Evolutionary conservation across 169 alveolate species (phyloP), one percentile per base, ranked within the genome.

Genomic region (Plasmodium vinckei): DNA sequence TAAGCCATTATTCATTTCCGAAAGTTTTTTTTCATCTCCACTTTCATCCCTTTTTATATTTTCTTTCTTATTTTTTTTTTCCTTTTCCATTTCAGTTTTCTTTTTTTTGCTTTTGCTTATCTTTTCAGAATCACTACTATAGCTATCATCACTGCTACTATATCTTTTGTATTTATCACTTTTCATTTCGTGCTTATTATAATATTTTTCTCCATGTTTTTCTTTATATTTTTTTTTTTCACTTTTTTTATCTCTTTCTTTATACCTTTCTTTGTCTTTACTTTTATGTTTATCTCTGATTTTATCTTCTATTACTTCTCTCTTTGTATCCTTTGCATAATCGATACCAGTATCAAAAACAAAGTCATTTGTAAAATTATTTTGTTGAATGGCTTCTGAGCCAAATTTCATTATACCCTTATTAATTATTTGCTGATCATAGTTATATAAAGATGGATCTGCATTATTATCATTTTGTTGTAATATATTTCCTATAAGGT

Each of bases 1-100:
- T 56, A 91, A 92, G 15, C 89, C 88, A 61, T 86, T 92, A 75
- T 88, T 17, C 71, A 73, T 51, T 88, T 79, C 57, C 70, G 59
- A 42, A 9, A 60, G n/a, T 53, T 53, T 49, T 23, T 25, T 47
- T 23, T 44, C 49, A 63, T 59, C 27, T 21, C 19, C 21, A 23
- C 21, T 46, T 49, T 71, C 15, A 59, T 27, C 21, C 44, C 21
- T 46, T 49, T 71, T 27, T 56, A 19, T 25, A 12, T 49, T 68
- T 49, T 68, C 25, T 49, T 51, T 68, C 61, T 47, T 68, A 23
- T 68, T 51, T 68, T 49, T 47, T 57, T 57, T 57, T 9, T 57
- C 65, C 13, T 15, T 17, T 17, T 9, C 13, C 13, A 57, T 19
- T 15, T 57, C 25, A 19, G 33, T 57, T 57, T 61, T 27, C 15